Base-by-base conservation (phyloP, 768 basidiomycete genomes). In the Mycena sanguinolenta region DNA sequence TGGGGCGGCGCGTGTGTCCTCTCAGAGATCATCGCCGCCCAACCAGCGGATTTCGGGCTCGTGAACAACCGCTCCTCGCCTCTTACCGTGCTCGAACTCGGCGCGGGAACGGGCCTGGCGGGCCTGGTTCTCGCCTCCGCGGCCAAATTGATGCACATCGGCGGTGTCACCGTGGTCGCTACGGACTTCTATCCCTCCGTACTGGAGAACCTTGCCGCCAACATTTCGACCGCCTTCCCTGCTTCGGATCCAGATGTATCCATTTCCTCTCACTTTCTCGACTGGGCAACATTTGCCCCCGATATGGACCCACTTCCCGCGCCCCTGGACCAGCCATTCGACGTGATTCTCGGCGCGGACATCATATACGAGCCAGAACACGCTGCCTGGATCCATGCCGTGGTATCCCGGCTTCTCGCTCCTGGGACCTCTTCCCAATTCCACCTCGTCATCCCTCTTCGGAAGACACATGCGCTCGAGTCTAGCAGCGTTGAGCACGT, bases 1-100 rank as follows among this genome's bases (percentile, higher is more conserved):
- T 97, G 95, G 95, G 95, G 94, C 4, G 89, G 92, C 13, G 92
- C 94, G 4, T 95, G 92, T 73, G 88, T 96, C 9, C 84, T 97
- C 64, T 88, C 94, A 0, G 92, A 94, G 76, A 86, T 90, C 80
- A 88, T 96, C 46, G 87, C 87, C 3, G 85, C 90, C 32, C 76
- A 83, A 36, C 92, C 94, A 0, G 75, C 72, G 3, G 71, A 71
- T 30, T 94, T 92, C 75, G 87, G 86, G 12, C 76, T 89, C 4
- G 5, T 19, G 14, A 5, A 4, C 7, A 28, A 30, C 10, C 19
- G 32, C 16, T 39, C 16, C 8, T 39, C 53, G 25, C 32, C 58
- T 12, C 74, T 89, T 3, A 81, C 89, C 6, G 76, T 94, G 28
- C 85, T 96, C 34, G 95, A 97, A 79, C 87, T 96, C 6, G 95